Conservation (phyloP, 2,329 filamentous ascomycete genomes). For the Beauveria brongniartii region DNA sequence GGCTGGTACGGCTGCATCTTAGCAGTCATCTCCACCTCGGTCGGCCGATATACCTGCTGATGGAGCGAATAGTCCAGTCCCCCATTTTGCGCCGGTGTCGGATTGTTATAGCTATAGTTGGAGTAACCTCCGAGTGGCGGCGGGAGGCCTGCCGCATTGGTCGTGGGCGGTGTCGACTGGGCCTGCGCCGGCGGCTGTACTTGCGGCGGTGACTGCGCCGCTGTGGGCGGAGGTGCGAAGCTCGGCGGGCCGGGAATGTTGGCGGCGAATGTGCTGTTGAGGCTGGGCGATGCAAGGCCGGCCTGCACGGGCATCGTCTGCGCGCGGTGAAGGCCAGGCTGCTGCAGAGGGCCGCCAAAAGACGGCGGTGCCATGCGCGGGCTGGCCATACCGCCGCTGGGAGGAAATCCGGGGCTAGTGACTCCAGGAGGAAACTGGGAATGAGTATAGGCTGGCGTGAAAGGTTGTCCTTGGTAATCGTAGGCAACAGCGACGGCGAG, state of each 20-base stretch:
- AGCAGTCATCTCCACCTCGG: slow-evolving; percentile 46
- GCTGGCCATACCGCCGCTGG: slow-evolving; percentile 26
- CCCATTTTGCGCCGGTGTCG: slow-evolving; percentile 17
- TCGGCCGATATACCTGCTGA: slow-evolving; percentile 61
- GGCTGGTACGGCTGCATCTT: slow-evolving; percentile 29
- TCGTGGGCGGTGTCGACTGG: slow-evolving; percentile 23
- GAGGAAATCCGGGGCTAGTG: slow-evolving; percentile 30
- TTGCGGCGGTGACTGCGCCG: slow-evolving; percentile 15
- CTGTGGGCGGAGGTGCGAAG: slow-evolving; percentile 10
- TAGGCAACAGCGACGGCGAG: slow-evolving; percentile 49
- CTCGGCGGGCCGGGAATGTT: slow-evolving; percentile 25
- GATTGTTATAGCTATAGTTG: slow-evolving; percentile 39
- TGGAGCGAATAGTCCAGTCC: slow-evolving; percentile 51
- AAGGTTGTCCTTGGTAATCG: slow-evolving; percentile 46
- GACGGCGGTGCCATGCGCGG: slow-evolving; percentile 35
- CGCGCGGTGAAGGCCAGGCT: slow-evolving; percentile 40
- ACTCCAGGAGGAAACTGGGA: slow-evolving; percentile 38
- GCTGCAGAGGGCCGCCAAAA: slow-evolving; percentile 29
- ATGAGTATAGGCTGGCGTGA: slow-evolving; percentile 42
- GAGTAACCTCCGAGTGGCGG: slow-evolving; percentile 48
- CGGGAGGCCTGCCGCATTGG: slow-evolving; percentile 29
- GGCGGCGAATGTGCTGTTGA: slow-evolving; percentile 36
- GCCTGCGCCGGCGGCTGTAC: slow-evolving; percentile 14
- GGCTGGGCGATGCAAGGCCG: slow-evolving; percentile 30
- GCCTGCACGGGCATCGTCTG: slow-evolving; percentile 39